Conservation (phyloP, 2,329 filamentous ascomycete species). For the Triangularia setosa region DNA sequence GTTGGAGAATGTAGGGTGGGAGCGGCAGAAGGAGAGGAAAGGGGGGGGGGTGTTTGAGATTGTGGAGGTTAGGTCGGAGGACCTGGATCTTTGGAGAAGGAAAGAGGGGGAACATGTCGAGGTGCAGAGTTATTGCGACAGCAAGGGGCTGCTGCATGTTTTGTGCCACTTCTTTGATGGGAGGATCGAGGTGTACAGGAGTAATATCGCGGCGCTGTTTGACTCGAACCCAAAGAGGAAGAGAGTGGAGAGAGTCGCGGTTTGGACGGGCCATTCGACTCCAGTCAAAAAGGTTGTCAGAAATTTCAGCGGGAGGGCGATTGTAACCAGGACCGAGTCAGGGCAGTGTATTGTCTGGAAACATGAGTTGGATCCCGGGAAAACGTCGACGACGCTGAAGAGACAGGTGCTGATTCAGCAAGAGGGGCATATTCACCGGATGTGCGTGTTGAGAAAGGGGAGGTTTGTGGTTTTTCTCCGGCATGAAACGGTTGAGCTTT, state of each 20-base stretch:
- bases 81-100: conserved; percentile 41
- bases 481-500: conserved; percentile 66
- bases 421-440: conserved; percentile 71
- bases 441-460: conserved; percentile 72
- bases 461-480: conserved; percentile 78
- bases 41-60: conserved; percentile 63
- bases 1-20: conserved; percentile 77
- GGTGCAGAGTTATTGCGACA: conserved; percentile 69
- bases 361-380: conserved; percentile 50
- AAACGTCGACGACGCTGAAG: conserved; percentile 51
- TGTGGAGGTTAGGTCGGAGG: conserved; percentile 62
- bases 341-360: conserved; percentile 83
- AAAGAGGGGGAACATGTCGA: conserved; percentile 51
- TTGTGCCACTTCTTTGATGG: conserved; percentile 84
- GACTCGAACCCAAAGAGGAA: conserved; percentile 62
- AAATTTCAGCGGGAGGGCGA: conserved; percentile 73
- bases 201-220: conserved; percentile 73
- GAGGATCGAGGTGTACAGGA: conserved; percentile 75
- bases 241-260: conserved; percentile 58
- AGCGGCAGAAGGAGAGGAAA: conserved; percentile 62
- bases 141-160: conserved; percentile 63
- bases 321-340: conserved; percentile 74
- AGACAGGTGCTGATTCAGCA: conserved; percentile 66
- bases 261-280: conserved; percentile 81
- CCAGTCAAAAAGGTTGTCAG: conserved; percentile 82